Percentiles rank a stretch among this genome's conserved stretches.
These are phyloP conservation scores for Pichia phayaonensis DNA, from an alignment of 805 yeast species.

Conservation along the genomic window DNA sequence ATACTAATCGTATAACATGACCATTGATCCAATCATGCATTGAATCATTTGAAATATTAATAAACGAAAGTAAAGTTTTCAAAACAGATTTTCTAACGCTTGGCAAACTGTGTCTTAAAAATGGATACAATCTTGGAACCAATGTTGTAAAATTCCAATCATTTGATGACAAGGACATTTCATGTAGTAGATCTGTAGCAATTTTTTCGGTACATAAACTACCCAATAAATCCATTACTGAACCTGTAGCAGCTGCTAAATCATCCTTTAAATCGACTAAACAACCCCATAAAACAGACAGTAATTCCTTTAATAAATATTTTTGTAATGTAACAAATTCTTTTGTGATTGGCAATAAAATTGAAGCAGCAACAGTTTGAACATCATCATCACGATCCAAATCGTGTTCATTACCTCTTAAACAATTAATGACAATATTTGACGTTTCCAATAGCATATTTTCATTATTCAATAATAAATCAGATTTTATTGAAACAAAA, in stretches of 20 bases:
- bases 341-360: slow-evolving; percentile 82
- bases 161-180: slow-evolving; percentile 36
- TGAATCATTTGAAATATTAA: slow-evolving; percentile 41
- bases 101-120: slow-evolving; percentile 86
- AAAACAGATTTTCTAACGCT: slow-evolving; percentile 86
- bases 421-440: slow-evolving; percentile 79
- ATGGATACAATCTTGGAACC: slow-evolving; percentile 90
- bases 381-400: slow-evolving; percentile 98
- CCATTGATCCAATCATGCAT: slow-evolving; percentile 68
- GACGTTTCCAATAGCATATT: slow-evolving; percentile 64
- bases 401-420: slow-evolving; percentile 48
- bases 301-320: slow-evolving; percentile 39
- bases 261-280: slow-evolving; percentile 83
- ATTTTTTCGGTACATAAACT: slow-evolving; percentile 75
- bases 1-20: slow-evolving; percentile 63
- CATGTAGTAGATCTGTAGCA: slow-evolving; percentile 66
- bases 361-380: slow-evolving; percentile 93
- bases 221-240: slow-evolving; percentile 90
- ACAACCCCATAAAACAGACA: slow-evolving; percentile 84
- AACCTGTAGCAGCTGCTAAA: slow-evolving; percentile 88
- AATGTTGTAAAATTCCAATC: slow-evolving; percentile 52
- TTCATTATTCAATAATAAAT: slow-evolving; percentile 54
- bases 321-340: slow-evolving; percentile 67
- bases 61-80: slow-evolving; percentile 70
- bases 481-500: slow-evolving; percentile 83